Evolutionary conservation across 2,329 filamentous ascomycete genomes (phyloP).

Genomic region (Botrytis paeoniae): DNA sequence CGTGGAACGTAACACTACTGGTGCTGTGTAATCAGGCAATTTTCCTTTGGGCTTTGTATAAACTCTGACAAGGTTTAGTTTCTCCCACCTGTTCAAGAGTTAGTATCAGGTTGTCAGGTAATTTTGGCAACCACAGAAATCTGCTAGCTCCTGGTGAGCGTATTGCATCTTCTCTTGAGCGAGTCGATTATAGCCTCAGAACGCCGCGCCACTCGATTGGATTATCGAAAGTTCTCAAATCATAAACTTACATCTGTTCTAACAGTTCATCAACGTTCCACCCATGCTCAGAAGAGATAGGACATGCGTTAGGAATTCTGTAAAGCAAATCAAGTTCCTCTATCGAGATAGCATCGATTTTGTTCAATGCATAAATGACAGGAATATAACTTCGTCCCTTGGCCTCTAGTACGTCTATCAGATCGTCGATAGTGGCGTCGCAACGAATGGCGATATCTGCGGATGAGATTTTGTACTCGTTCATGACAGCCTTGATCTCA

Average conservation of each 20-base stretch:
- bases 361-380: conserved; percentile 98
- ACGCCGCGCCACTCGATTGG: background rate
- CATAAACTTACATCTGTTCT: conserved; percentile 71
- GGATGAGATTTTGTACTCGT: conserved; percentile 93
- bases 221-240: background rate
- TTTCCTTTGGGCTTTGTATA: conserved; percentile 99
- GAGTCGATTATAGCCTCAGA: background rate
- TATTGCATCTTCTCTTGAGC: conserved; percentile 1
- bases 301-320: conserved; percentile 93
- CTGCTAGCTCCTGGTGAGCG: conserved; percentile 2
- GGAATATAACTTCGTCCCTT: conserved; percentile 95
- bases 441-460: conserved; percentile 97
- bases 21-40: conserved; percentile 85
- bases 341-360: conserved; percentile 97
- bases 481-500: conserved; percentile 97
- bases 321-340: conserved; percentile 96
- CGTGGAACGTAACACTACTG: conserved; percentile 80
- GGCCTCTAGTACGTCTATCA: conserved; percentile 94
- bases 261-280: conserved; percentile 98
- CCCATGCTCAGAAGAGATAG: conserved; percentile 94
- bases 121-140: background rate
- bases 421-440: conserved; percentile 93
- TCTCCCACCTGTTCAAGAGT: conserved; percentile 68
- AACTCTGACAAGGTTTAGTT: conserved; percentile 83
- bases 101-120: conserved; percentile 21